phyloP scores from a whole-genome alignment of 345 rosid genomes.

The Lepidium aucheri region DNA sequence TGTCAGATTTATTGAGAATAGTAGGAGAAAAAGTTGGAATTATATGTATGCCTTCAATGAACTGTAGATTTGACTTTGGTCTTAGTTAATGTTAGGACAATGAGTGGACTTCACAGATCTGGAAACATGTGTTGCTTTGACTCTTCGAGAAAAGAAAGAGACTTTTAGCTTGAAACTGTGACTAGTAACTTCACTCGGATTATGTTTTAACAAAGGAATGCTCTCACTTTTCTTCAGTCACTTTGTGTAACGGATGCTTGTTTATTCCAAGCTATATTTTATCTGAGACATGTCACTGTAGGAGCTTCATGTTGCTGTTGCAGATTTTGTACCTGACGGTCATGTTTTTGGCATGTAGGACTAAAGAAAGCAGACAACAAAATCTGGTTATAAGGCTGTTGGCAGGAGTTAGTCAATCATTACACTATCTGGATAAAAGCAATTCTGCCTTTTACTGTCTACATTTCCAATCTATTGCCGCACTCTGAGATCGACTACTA shows the following conservation, averaged over 20 bases:
- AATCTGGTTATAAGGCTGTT: slow-evolving; percentile 66
- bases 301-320: slow-evolving; percentile 46
- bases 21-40: background rate
- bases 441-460: slow-evolving; percentile 15
- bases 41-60: background rate
- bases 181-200: background rate
- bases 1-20: background rate
- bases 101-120: slow-evolving; percentile 16
- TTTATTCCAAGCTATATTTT: background rate
- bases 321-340: slow-evolving; percentile 62
- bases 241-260: background rate
- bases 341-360: slow-evolving; percentile 62
- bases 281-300: slow-evolving; percentile 24
- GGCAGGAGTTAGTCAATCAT: background rate
- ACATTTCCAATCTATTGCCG: slow-evolving; percentile 42
- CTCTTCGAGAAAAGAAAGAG: background rate
- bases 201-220: background rate
- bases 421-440: background rate
- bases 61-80: slow-evolving; percentile 3
- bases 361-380: slow-evolving; percentile 53
- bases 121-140: background rate
- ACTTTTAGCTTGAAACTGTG: background rate
- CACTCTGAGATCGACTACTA: slow-evolving; percentile 47
- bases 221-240: background rate
- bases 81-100: background rate